Base-by-base conservation (phyloP, 2,329 filamentous ascomycete species). In the Simplicillium aogashimaense region DNA sequence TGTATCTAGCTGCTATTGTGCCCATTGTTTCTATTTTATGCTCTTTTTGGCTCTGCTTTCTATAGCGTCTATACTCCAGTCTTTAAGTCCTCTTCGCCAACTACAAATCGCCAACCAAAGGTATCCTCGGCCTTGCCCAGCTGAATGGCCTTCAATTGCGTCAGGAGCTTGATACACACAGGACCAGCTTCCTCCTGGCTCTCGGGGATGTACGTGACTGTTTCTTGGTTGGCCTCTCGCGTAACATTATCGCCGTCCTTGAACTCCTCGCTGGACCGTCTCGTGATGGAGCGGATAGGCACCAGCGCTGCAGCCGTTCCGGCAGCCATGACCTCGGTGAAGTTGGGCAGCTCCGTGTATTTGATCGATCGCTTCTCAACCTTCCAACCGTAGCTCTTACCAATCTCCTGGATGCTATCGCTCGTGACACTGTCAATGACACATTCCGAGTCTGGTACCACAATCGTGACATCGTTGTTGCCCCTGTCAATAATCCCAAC, bases 241-340 rank as follows among this genome's bases (percentile, higher is more conserved):
- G 66, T 60, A 14, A 66, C 67, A 31, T 60, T 57, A 11, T 64
- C 48, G 12, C 64, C 61, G 4, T 59, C 53, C 1, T 63, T 50
- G 14, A 57, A 47, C 12, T 38, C 29, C 15, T 29, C 45, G 38
- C 56, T 47, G 35, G 64, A 46, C 34, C 69, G 74, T 53, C 88
- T 78, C 3, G 86, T 92, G 58, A 97, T 94, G 50, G 85, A 92
- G 45, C 83, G 83, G 61, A 95, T 92, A 2, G 90, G 90, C 3
- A 97, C 89, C 40, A 98, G 70, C 1, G 86, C 86, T 0, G 89
- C 90, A 0, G 90, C 90, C 0, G 90, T 97, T 2, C 90, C 90
- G 3, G 88, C 89, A 4, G 90, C 92, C 63, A 95, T 80, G 39
- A 98, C 81, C 63, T 97, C 90, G 38, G 54, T 58, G 50, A 76